Percentiles rank a stretch among this genome's conserved stretches.
Conservation (phyloP, 805 yeast species). For the Isabelozyma gotoi region DNA sequence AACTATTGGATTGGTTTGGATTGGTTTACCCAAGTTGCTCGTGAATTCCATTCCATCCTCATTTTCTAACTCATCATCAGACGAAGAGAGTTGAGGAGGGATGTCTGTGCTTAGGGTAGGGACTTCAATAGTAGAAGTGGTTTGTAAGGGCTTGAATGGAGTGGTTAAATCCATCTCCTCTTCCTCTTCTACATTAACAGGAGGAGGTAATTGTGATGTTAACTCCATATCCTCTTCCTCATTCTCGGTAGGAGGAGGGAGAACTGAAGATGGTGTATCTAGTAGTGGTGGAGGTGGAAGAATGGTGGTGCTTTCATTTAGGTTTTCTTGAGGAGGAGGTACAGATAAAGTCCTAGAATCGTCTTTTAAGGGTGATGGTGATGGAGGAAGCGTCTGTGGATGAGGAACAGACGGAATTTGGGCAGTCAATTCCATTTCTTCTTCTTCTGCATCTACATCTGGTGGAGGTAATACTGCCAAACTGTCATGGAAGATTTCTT, state of each 20-base stretch:
- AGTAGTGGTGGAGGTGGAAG: neutral
- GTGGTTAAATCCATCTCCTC: conserved; percentile 25
- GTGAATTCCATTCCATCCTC: conserved; percentile 1
- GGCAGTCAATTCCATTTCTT: conserved; percentile 22
- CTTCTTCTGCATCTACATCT: conserved; percentile 3
- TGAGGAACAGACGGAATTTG: neutral
- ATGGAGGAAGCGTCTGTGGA: neutral
- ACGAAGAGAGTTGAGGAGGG: neutral
- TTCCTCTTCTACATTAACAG: conserved; percentile 6
- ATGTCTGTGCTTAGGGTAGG: neutral
- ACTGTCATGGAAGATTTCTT: neutral
- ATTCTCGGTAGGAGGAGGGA: neutral
- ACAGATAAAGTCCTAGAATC: neutral
- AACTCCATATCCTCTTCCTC: conserved; percentile 1
- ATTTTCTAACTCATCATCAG: neutral
- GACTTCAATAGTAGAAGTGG: neutral
- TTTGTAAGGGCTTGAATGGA: conserved; percentile 6
- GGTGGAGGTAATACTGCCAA: neutral
- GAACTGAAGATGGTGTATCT: neutral
- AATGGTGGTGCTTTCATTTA: neutral
- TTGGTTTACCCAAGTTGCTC: neutral
- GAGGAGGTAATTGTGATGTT: neutral
- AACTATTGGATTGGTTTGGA: neutral
- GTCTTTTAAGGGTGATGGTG: neutral
- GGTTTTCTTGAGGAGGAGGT: neutral